phyloP scores from a whole-genome alignment of 2,329 filamentous ascomycete species.

The Knoxdaviesia capensis region DNA sequence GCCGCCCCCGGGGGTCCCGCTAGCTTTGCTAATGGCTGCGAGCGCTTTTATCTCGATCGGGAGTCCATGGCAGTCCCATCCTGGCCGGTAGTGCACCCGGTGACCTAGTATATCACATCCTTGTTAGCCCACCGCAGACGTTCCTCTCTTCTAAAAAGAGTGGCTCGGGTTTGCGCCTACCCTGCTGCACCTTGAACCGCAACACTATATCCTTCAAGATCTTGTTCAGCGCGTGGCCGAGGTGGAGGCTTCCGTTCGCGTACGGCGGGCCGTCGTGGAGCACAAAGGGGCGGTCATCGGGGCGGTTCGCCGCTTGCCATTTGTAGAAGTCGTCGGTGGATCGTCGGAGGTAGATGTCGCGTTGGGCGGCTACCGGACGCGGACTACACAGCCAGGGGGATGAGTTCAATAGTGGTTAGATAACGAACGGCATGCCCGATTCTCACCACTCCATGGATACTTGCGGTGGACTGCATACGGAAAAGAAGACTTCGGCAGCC shows the following conservation, averaged over 20 bases:
- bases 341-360: slow-evolving; percentile 43
- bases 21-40: slow-evolving; percentile 19
- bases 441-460: not conserved
- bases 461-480: slow-evolving; percentile 26
- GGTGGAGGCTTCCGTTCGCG: slow-evolving; percentile 78
- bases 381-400: slow-evolving; percentile 16
- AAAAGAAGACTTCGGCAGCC: slow-evolving; percentile 55
- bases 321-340: slow-evolving; percentile 76
- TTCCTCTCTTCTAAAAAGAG: not conserved
- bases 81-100: slow-evolving; percentile 64
- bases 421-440: not conserved
- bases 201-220: slow-evolving; percentile 88
- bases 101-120: slow-evolving; percentile 19
- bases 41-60: slow-evolving; percentile 95
- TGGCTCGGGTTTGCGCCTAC: slow-evolving; percentile 8
- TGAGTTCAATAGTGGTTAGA: not conserved
- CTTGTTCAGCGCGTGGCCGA: slow-evolving; percentile 93
- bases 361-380: slow-evolving; percentile 27
- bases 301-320: slow-evolving; percentile 51
- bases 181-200: slow-evolving; percentile 60
- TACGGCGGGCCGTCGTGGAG: slow-evolving; percentile 95
- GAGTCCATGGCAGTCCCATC: slow-evolving; percentile 95
- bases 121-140: not conserved
- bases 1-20: no score
- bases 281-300: slow-evolving; percentile 43